Conservation (phyloP, 139 green algal species). For the Chlamydomonas sphaeroides region DNA sequence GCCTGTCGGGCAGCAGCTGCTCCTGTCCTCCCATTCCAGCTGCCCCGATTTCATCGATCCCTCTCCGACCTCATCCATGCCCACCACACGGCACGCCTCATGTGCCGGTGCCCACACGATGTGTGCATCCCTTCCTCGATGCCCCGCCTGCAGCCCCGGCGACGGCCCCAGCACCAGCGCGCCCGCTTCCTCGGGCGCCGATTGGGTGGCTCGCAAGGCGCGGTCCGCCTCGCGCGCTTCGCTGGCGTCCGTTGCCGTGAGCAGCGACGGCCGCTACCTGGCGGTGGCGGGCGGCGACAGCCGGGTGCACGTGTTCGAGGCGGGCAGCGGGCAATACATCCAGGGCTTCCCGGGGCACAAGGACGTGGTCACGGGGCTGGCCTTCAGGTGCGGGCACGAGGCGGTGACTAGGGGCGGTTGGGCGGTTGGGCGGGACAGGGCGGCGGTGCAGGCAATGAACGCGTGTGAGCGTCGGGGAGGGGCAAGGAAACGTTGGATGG, state of each 20-base stretch:
- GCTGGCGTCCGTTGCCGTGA: conserved; percentile 75
- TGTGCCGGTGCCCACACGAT: too few species aligned
- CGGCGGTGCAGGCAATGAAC: neutral
- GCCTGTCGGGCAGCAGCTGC: too few species aligned
- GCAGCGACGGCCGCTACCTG: conserved; percentile 77
- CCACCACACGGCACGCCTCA: too few species aligned
- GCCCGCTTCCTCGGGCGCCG: neutral
- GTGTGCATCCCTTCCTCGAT: too few species aligned
- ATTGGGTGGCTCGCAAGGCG: conserved; percentile 37
- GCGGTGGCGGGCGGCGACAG: conserved; percentile 84
- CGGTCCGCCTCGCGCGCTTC: conserved; percentile 24
- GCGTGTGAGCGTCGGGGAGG: neutral
- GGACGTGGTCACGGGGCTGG: conserved; percentile 79
- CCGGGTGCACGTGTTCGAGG: conserved; percentile 90
- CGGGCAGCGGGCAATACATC: conserved; percentile 41
- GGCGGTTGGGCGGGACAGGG: neutral
- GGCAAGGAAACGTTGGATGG: neutral
- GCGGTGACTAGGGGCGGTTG: neutral
- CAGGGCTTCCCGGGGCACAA: conserved; percentile 56
- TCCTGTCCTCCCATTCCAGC: too few species aligned
- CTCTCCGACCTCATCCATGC: too few species aligned
- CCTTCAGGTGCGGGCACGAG: conserved; percentile 67
- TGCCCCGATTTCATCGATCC: too few species aligned
- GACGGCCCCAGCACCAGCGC: conserved; percentile 16
- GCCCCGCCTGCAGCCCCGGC: neutral